Evolutionary conservation across 2,329 filamentous ascomycete genomes (phyloP), one percentile per base, ranked within the genome.

Genomic region (Thielaviopsis euricoi): DNA sequence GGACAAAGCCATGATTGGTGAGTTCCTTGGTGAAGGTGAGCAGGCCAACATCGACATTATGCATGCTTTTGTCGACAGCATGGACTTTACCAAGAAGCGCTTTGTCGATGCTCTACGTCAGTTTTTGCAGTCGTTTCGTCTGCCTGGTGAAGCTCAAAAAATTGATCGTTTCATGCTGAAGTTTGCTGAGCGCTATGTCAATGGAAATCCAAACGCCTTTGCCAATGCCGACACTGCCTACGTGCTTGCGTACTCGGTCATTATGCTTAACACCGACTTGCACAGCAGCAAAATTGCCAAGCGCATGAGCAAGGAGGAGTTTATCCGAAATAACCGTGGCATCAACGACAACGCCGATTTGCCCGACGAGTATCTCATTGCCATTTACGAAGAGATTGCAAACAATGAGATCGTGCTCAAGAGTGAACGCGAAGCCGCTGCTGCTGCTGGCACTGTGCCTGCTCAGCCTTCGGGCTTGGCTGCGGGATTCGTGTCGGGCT

Each of bases 101-200:
- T 98, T 98, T 65, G 91, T 96, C 6, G 91, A 96, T 69, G 86
- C 93, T 15, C 73, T 98, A 25, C 83, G 93, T 43, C 84, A 89
- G 60, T 98, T 98, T 66, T 74, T 98, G 13, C 93, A 98, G 69
- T 87, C 89, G 26, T 98, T 98, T 75, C 86, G 93, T 62, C 75
- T 98, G 15, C 93, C 93, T 0, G 93, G 93, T 61, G 93, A 98
- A 71, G 90, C 90, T 0, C 93, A 98, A 68, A 98, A 98, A 74
- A 98, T 98, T 64, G 93, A 98, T 81, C 87, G 93, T 53, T 95
- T 97, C 71, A 97, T 98, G 93, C 75, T 98, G 63, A 98, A 98
- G 69, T 98, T 97, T 71, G 93, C 93, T 10, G 91, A 97, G 70
- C 84, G 91, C 61, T 98, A 98, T 68, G 87, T 95, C 55, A 86